Evolutionary conservation across 2,329 filamentous ascomycete genomes (phyloP).

Genomic region (Pseudogymnoascus sp.): DNA sequence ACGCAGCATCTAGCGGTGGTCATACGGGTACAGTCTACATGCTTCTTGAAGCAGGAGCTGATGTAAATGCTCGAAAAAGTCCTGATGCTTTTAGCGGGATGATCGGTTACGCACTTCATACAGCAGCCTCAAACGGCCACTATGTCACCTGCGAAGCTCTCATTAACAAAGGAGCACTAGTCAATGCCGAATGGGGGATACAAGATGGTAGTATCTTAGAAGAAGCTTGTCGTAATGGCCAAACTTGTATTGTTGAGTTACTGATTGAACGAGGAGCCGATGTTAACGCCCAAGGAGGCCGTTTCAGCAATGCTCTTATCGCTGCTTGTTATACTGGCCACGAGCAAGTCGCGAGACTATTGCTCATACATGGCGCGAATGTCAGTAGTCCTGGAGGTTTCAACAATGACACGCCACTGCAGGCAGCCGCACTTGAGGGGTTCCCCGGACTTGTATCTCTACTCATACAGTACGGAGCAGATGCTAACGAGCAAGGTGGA

Average conservation of each 20-base stretch:
- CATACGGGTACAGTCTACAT: not conserved
- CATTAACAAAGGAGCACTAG: not conserved
- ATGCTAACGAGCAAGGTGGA: not conserved
- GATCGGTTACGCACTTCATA: not conserved
- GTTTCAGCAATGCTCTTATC: not conserved
- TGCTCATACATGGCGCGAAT: not conserved
- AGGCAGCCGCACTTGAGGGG: not conserved
- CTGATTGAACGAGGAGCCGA: constrained; percentile 18
- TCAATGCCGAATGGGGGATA: not conserved
- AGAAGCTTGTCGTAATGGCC: not conserved
- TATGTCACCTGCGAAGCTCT: not conserved
- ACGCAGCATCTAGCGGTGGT: not conserved
- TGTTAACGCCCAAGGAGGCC: not conserved
- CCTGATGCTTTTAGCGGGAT: no score
- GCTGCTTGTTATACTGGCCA: not conserved
- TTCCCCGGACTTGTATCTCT: not conserved
- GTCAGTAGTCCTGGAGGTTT: not conserved
- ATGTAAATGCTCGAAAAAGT: not conserved
- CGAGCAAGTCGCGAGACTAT: not conserved
- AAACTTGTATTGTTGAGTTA: constrained; percentile 13
- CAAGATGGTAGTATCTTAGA: not conserved
- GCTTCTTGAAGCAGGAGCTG: not conserved
- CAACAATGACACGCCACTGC: not conserved
- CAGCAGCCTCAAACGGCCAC: not conserved
- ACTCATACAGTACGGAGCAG: not conserved